Evolutionary conservation across 495 filamentous ascomycete genomes (phyloP), one percentile per base, ranked within the genome.

Genomic region (Xylaria cubensis): DNA sequence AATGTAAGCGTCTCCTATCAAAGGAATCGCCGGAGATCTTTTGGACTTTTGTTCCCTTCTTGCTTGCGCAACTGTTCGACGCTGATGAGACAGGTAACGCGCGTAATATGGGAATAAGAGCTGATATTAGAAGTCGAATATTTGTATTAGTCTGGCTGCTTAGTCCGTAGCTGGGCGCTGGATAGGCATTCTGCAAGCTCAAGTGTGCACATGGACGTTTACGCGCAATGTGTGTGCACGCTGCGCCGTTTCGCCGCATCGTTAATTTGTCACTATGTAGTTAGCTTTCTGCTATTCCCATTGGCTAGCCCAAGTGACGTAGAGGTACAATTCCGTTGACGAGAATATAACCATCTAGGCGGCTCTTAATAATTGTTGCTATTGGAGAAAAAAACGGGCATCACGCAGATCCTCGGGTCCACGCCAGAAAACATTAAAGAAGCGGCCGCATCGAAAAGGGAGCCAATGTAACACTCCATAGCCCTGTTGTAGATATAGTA

Each of bases 121-220:
- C 65, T 29, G 34, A 13, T 42, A n/a, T 29, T 39, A 48, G 21
- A 26, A 65, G 13, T 24, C 24, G 6, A 15, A 42, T 65, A 65
- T 65, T 66, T 39, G 29, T 7, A 56, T 56, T 56, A 56, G 46
- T 7, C 9, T 4, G 15, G 46, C 46, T 50, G 64, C 26, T 64
- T 41, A 67, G 32, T 67, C n/a, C 64, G 46, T 41, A 29, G 26
- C 63, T 65, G 26, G 6, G 39, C 26, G 21, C 64, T 8, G 42
- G 8, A 50, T 15, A 24, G 12, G 24, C 34, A 21, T 61, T 24
- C 0, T 44, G n/a, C 34, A 21, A 39, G 26, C 62, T 29, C 1
- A n/a, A 29, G 6, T 46, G 15, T 29, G 24, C 42, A 26, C 13
- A 34, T 34, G 36, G 62, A 39, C 17, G 34, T 19, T 9, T 21